Conservation (phyloP, 331 rosid species). For the Erythrophleum ivorense region DNA sequence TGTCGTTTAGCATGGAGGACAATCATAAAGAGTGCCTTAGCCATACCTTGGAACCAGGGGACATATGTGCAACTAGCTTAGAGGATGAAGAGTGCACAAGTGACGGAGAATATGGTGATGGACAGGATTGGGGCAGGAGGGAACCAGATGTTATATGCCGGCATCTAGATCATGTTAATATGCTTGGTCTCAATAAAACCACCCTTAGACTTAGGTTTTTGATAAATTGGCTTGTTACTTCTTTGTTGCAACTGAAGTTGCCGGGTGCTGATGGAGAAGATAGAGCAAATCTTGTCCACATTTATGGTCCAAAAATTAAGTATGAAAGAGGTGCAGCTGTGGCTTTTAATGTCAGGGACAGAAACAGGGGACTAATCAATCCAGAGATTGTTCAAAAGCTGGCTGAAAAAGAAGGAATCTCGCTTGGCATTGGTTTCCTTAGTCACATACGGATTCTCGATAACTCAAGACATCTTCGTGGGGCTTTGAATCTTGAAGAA, state of each 20-base stretch:
- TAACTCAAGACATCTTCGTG: conserved; percentile 59
- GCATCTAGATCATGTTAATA: conserved; percentile 77
- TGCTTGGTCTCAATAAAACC: conserved; percentile 95
- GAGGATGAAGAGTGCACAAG: conserved; percentile 79
- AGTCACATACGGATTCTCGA: conserved; percentile 82
- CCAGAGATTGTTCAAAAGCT: conserved; percentile 96
- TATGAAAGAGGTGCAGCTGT: conserved; percentile 98
- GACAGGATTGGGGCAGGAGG: conserved; percentile 84
- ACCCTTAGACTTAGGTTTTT: conserved; percentile 81
- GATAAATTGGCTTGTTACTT: conserved; percentile 96
- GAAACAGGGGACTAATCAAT: conserved; percentile 65
- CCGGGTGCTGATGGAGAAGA: conserved; percentile 59
- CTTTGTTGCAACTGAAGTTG: conserved; percentile 78
- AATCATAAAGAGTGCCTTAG: conserved; percentile 58
- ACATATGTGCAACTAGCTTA: conserved; percentile 66
- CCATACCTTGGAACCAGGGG: conserved; percentile 64
- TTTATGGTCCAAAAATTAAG: conserved; percentile 94
- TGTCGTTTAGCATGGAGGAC: conserved; percentile 86
- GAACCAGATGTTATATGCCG: conserved; percentile 81
- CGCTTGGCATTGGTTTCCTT: conserved; percentile 88
- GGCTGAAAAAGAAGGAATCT: conserved; percentile 90
- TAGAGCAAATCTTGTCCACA: conserved; percentile 65
- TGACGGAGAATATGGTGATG: conserved; percentile 86
- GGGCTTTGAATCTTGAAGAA: conserved; percentile 59
- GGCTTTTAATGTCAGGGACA: conserved; percentile 86